Evolutionary conservation across 2,329 filamentous ascomycete species (phyloP), one percentile per base, ranked within the genome.

Genomic region (Botryotinia globosa): DNA sequence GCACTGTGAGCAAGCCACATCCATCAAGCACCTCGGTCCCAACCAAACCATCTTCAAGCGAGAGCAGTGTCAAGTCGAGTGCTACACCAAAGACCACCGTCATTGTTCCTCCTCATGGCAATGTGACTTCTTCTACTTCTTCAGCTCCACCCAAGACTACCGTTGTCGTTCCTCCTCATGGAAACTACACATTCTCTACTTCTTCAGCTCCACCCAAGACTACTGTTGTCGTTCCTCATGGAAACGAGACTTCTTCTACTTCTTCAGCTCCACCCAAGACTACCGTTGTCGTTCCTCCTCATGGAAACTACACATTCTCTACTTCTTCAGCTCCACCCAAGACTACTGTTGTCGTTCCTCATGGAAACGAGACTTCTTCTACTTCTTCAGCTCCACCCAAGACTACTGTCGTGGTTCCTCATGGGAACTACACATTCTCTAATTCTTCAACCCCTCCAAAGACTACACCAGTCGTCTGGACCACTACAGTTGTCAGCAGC

Each of bases 1-100:
- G 82, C 82, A 85, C 78, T 54, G 51, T 69, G 48, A 74, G 69
- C 59, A 71, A 74, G 56, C 72, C 73, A 42, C 71, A 37, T 42
- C 66, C 34, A 73, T 56, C 65, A 37, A 67, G 48, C 65, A 56
- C 14, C 37, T 42, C 48, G 12, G 48, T 66, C 25, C 25, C 73
- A 25, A 56, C 22, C 29, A 73, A 16, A n/a, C 29, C 63, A 32
- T 67, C 71, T 10, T 51, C 25, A 25, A 62, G 45, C 32, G 22
- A 54, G 64, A 66, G 54, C 37, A 73, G 71, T 56, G 39, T 66
- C 12, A 37, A 59, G 34, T 39, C 68, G n/a, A 45, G 54, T 45
- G 67, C 72, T 29, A 59, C 66, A 18, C 72, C 72, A 42, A 70
- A 73, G 71, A 73, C 69, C n/a, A 71, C 69, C 3, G 14, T 56